Evolutionary conservation across 2,329 filamentous ascomycete species (phyloP).

Genomic region (Whalleya microplaca): DNA sequence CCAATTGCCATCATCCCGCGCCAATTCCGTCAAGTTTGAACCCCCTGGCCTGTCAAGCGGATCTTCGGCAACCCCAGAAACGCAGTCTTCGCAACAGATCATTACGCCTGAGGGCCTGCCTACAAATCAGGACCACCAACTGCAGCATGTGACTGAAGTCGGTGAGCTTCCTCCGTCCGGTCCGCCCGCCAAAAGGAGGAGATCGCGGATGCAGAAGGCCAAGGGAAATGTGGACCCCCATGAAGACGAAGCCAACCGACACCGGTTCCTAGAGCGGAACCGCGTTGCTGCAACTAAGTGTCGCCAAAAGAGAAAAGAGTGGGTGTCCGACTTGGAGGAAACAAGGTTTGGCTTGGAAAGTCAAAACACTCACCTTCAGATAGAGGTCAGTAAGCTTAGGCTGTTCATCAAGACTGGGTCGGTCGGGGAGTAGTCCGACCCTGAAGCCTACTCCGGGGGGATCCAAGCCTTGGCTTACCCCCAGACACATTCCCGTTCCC

Average conservation of each 20-base stretch:
- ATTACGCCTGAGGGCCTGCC: conserved; percentile 28
- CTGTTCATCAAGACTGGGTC: background rate
- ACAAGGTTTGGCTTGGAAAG: conserved; percentile 48
- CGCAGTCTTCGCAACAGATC: conserved; percentile 27
- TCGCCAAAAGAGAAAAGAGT: conserved; percentile 67
- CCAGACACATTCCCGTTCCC: background rate
- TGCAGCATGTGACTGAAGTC: background rate
- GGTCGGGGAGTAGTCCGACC: background rate
- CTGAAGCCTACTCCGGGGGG: background rate
- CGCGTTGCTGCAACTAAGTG: conserved; percentile 75
- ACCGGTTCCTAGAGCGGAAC: conserved; percentile 70
- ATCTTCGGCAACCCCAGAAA: conserved; percentile 33
- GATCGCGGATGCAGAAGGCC: conserved; percentile 30
- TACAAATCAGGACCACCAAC: background rate
- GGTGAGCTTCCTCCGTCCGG: background rate
- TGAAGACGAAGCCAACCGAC: conserved; percentile 50
- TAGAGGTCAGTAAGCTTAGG: conserved; percentile 33
- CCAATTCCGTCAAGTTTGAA: conserved; percentile 22
- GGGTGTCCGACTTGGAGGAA: conserved; percentile 54
- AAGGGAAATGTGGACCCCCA: conserved; percentile 23
- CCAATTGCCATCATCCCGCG: conserved; percentile 15
- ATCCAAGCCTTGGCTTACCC: background rate
- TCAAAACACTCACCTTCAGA: conserved; percentile 47
- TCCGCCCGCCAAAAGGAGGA: conserved; percentile 30
- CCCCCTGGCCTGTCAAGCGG: conserved; percentile 31